Conservation (phyloP, 179 eudicot species). For the Nepenthes alata region DNA sequence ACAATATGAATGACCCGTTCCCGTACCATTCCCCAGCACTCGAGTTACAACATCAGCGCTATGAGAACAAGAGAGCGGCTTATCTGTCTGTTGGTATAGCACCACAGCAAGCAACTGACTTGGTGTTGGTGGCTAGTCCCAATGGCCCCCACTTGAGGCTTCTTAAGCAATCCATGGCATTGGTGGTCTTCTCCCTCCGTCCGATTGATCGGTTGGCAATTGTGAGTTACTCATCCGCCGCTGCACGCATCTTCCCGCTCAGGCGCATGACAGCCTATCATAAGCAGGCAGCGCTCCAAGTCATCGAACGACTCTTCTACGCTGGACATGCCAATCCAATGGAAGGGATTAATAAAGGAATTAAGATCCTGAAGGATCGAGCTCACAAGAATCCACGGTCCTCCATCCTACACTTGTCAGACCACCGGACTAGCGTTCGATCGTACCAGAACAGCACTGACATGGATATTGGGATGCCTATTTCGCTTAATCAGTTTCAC, state of each 20-base stretch:
- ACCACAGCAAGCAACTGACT: constrained; percentile 54
- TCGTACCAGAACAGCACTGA: constrained; percentile 26
- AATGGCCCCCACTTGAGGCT: constrained; percentile 88
- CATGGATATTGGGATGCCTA: constrained; percentile 25
- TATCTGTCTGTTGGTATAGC: constrained; percentile 49
- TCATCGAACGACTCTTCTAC: constrained; percentile 69
- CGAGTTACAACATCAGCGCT: constrained; percentile 14
- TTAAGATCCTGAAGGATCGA: constrained; percentile 66
- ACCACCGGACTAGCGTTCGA: constrained; percentile 33
- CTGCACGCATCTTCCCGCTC: constrained; percentile 72
- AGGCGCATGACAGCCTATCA: constrained; percentile 73
- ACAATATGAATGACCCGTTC: constrained; percentile 11
- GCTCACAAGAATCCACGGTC: constrained; percentile 53
- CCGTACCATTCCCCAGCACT: constrained; percentile 17
- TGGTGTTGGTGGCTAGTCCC: constrained; percentile 77
- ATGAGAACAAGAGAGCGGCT: constrained; percentile 27
- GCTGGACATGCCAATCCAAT: constrained; percentile 65
- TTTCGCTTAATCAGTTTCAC: constrained; percentile 56
- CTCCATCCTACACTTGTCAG: constrained; percentile 57
- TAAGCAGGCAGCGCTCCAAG: constrained; percentile 64
- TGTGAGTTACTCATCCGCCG: constrained; percentile 70
- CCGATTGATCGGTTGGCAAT: constrained; percentile 68
- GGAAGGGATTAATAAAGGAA: constrained; percentile 70
- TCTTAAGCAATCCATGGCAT: constrained; percentile 69
- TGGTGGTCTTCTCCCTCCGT: constrained; percentile 59